phyloP scores from a whole-genome alignment of 78 protist genomes.

The Dictyostelium intermedium region DNA sequence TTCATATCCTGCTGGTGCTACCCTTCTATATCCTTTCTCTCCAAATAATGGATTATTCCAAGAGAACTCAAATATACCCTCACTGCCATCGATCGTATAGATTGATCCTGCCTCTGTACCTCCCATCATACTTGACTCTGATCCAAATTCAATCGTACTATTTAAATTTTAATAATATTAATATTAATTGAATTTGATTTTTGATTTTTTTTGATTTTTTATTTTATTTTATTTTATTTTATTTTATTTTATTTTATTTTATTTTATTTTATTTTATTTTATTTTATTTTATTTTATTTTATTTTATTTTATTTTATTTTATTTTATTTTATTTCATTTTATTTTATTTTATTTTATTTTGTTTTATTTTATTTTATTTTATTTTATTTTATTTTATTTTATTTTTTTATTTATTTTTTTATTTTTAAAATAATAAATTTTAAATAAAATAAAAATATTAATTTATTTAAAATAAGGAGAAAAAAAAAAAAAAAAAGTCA shows the following conservation, averaged over 20 bases:
- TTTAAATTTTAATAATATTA: neutral
- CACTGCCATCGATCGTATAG: conserved; percentile 25
- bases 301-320: no score
- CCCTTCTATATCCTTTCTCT: conserved; percentile 35
- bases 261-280: no score
- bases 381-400: no score
- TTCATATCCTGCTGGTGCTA: conserved; percentile 45
- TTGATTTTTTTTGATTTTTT: neutral
- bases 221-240: neutral
- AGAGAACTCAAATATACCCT: conserved; percentile 49
- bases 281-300: no score
- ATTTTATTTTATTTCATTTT: no score
- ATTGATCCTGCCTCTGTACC: conserved; percentile 73
- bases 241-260: no score
- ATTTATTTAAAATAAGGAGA: no score
- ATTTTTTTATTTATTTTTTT: neutral
- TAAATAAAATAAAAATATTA: no score
- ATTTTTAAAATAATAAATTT: no score
- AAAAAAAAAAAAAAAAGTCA: neutral
- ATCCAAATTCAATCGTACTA: conserved; percentile 69
- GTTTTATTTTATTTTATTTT: no score
- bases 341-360: no score
- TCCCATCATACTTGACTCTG: conserved; percentile 47
- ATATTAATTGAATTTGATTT: neutral
- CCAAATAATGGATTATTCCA: conserved; percentile 73